phyloP scores from a whole-genome alignment of 306 rosid genomes.

The Hippophae tibetana region DNA sequence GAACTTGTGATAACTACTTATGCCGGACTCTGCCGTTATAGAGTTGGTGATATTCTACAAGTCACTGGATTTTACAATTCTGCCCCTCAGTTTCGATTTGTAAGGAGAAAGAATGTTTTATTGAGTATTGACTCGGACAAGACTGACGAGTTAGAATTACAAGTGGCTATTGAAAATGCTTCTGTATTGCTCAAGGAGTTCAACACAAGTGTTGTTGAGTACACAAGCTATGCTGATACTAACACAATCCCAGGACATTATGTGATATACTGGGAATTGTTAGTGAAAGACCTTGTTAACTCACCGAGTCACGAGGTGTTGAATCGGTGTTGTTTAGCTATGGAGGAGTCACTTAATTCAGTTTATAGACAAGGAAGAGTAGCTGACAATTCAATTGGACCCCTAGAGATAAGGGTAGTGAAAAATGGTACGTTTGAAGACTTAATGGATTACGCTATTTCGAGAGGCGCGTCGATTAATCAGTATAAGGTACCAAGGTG shows the following conservation, averaged over 20 bases:
- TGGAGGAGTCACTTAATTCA: slow-evolving; percentile 76
- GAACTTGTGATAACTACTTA: slow-evolving; percentile 78
- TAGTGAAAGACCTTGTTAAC: slow-evolving; percentile 39
- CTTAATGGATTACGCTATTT: slow-evolving; percentile 88
- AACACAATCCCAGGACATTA: slow-evolving; percentile 81
- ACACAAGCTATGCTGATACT: slow-evolving; percentile 66
- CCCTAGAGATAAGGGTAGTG: slow-evolving; percentile 78
- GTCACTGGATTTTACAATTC: slow-evolving; percentile 69
- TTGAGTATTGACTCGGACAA: slow-evolving; percentile 76
- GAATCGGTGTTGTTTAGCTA: slow-evolving; percentile 53
- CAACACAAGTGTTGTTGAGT: slow-evolving; percentile 66
- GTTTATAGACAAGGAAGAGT: slow-evolving; percentile 86
- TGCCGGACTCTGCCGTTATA: slow-evolving; percentile 66
- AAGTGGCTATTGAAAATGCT: slow-evolving; percentile 55
- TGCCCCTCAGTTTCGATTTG: slow-evolving; percentile 61
- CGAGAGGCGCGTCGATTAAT: slow-evolving; percentile 83
- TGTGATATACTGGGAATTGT: slow-evolving; percentile 83
- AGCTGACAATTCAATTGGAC: slow-evolving; percentile 75
- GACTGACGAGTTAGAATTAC: slow-evolving; percentile 83
- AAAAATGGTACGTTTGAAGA: slow-evolving; percentile 89
- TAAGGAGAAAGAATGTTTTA: slow-evolving; percentile 71
- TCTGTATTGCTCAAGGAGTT: slow-evolving; percentile 30
- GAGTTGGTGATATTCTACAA: slow-evolving; percentile 75
- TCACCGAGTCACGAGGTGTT: slow-evolving; percentile 37
- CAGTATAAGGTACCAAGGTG: slow-evolving; percentile 94